Percentiles rank a stretch among this genome's conserved stretches.
These are phyloP conservation scores for Hanseniaspora singularis DNA, from an alignment of 805 yeast genomes.

Conservation along the genomic window DNA sequence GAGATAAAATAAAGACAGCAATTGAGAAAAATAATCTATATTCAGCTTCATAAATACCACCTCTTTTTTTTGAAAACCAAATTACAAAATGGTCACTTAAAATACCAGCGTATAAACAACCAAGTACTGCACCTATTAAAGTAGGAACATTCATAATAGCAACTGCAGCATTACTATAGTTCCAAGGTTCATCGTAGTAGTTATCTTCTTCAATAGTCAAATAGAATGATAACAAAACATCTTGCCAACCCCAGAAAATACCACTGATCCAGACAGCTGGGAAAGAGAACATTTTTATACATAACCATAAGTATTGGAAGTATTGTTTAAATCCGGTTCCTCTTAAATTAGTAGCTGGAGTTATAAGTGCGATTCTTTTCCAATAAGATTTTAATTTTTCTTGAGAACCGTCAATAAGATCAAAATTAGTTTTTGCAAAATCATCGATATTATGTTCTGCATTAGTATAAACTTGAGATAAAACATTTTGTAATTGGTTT, in stretches of 20 bases:
- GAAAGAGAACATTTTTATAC: conserved; percentile 46
- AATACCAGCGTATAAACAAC: conserved; percentile 53
- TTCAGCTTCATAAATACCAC: conserved; percentile 56
- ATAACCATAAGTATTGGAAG: conserved; percentile 36
- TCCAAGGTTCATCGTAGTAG: conserved; percentile 56
- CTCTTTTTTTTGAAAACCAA: conserved; percentile 48
- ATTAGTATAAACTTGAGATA: conserved; percentile 16
- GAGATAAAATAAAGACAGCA: conserved; percentile 46
- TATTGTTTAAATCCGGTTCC: conserved; percentile 63
- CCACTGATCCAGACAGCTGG: conserved; percentile 59
- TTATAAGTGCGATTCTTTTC: conserved; percentile 38
- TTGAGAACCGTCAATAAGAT: conserved; percentile 31
- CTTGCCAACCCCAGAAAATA: conserved; percentile 71
- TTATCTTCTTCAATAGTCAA: conserved; percentile 59
- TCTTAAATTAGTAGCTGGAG: conserved; percentile 45
- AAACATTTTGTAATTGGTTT: conserved; percentile 7
- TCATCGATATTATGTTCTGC: conserved; percentile 16
- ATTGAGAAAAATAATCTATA: conserved; percentile 47
- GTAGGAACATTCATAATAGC: conserved; percentile 68
- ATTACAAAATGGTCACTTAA: conserved; percentile 49
- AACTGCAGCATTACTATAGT: conserved; percentile 52
- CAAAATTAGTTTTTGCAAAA: conserved; percentile 9
- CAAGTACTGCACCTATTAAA: conserved; percentile 51
- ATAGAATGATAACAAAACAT: conserved; percentile 63
- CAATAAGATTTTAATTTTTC: conserved; percentile 36